Conservation (phyloP, 306 rosid species). For the Begonia peltatifolia region DNA sequence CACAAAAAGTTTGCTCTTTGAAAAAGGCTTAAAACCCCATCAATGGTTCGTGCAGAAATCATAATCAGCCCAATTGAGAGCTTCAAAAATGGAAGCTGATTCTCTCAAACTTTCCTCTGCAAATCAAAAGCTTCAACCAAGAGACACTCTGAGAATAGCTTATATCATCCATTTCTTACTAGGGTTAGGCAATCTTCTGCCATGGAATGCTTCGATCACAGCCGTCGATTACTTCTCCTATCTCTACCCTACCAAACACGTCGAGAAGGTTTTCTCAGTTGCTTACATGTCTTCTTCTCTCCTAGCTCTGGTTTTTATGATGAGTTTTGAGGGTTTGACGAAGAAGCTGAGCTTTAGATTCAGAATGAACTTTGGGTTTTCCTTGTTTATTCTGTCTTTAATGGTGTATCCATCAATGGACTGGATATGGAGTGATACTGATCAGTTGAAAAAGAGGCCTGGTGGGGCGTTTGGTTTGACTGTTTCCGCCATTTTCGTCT, state of each 20-base stretch:
- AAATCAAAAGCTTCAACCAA: constrained; percentile 12
- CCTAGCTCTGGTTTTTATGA: constrained; percentile 39
- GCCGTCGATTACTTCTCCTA: constrained; percentile 78
- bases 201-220: constrained; percentile 95
- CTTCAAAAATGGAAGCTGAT: constrained; percentile 32
- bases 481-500: constrained; percentile 24
- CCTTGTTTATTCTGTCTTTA: constrained; percentile 45
- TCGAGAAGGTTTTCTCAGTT: constrained; percentile 76
- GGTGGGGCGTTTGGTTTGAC: constrained; percentile 29
- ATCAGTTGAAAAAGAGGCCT: constrained; percentile 14
- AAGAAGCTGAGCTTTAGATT: constrained; percentile 34
- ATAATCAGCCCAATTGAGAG: no score
- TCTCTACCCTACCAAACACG: constrained; percentile 58
- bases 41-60: no score
- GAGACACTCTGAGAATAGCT: constrained; percentile 44
- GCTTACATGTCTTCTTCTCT: constrained; percentile 69
- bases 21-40: constrained; percentile 14
- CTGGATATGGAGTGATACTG: constrained; percentile 26
- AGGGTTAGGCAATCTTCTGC: constrained; percentile 83
- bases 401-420: constrained; percentile 53
- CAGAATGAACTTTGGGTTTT: constrained; percentile 49
- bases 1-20: background rate
- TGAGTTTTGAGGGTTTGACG: constrained; percentile 55
- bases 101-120: no score
- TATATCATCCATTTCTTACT: constrained; percentile 81